Evolutionary conservation across 129 eudicot species (phyloP).

Genomic region (Smallanthus sonchifolius): DNA sequence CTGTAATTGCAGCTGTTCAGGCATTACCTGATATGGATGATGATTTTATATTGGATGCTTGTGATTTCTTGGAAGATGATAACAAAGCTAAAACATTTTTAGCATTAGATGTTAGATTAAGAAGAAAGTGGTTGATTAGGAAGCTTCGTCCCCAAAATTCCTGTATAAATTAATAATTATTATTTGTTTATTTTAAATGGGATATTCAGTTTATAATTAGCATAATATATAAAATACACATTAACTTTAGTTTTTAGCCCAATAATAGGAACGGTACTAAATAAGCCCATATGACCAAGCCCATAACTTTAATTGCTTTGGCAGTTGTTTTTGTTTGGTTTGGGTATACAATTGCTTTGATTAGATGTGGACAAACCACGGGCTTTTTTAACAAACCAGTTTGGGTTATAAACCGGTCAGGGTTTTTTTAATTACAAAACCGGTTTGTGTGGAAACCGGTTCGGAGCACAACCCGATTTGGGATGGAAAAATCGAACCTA

Average conservation of each 20-base stretch:
- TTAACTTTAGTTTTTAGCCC: neutral
- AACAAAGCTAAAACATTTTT: constrained; percentile 53
- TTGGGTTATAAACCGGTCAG: no score
- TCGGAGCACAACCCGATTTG: no score
- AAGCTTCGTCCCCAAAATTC: constrained; percentile 37
- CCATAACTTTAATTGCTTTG: no score
- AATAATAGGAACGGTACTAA: no score
- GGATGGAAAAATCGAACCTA: no score
- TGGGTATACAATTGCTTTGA: no score
- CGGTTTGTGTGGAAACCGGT: no score
- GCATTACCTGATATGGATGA: constrained; percentile 52
- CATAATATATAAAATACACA: neutral
- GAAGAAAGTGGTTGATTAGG: constrained; percentile 57
- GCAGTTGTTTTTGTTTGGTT: no score
- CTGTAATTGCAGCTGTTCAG: constrained; percentile 45
- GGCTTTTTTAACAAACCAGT: no score
- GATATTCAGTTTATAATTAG: neutral
- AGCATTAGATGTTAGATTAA: constrained; percentile 42
- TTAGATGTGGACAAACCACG: no score
- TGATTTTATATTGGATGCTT: constrained; percentile 53
- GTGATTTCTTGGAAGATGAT: constrained; percentile 57
- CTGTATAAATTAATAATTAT: neutral
- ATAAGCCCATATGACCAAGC: no score
- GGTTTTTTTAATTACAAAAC: no score
- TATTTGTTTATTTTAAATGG: neutral